Conservation (phyloP, 106 monocot genomes). For the Hemerocallis citrina region DNA sequence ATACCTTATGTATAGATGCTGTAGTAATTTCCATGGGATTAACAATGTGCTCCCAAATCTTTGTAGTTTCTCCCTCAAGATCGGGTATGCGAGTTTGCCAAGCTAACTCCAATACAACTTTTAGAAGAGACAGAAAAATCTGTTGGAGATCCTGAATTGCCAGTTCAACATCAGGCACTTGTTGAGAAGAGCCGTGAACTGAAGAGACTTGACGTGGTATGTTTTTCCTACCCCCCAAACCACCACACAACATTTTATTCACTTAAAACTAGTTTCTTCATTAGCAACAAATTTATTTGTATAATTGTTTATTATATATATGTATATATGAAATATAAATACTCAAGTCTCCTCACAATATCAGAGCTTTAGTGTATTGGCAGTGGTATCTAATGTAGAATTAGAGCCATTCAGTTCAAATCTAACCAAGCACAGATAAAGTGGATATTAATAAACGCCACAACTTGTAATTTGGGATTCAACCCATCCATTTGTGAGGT, state of each 20-base stretch:
- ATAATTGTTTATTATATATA: too few species aligned
- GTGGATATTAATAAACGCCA: too few species aligned
- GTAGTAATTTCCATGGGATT: neutral
- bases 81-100: conserved; percentile 97
- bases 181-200: conserved; percentile 73
- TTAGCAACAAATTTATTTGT: too few species aligned
- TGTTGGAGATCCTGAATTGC: conserved; percentile 86
- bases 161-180: conserved; percentile 65
- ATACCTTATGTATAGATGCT: neutral
- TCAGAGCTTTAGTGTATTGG: too few species aligned
- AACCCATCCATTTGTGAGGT: too few species aligned
- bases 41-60: conserved; percentile 4
- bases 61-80: conserved; percentile 96
- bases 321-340: too few species aligned
- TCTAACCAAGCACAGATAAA: too few species aligned
- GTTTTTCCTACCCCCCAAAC: neutral
- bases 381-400: too few species aligned
- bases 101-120: conserved; percentile 89
- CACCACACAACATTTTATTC: neutral
- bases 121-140: conserved; percentile 97
- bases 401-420: too few species aligned
- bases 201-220: conserved; percentile 83
- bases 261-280: too few species aligned
- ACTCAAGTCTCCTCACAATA: too few species aligned
- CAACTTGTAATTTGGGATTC: too few species aligned